phyloP scores from a whole-genome alignment of 768 basidiomycete species.

The Macrolepiota fuliginosa region DNA sequence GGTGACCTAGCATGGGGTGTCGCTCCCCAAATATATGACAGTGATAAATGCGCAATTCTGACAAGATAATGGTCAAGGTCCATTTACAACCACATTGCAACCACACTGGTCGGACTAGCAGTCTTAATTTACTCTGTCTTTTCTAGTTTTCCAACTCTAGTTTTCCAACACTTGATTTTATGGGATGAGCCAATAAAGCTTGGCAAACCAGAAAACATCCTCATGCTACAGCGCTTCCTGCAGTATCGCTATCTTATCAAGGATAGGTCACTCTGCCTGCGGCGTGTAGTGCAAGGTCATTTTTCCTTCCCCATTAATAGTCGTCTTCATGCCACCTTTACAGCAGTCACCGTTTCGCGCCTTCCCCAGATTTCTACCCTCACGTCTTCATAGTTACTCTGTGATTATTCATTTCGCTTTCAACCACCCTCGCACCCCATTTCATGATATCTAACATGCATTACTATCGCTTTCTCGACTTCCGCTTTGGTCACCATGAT shows the following conservation, averaged over 20 bases:
- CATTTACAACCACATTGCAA: constrained; percentile 20
- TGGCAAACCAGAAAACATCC: constrained; percentile 53
- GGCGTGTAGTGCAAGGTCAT: constrained; percentile 71
- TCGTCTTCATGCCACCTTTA: too few relatives aligned
- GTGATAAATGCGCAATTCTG: constrained; percentile 74
- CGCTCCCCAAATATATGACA: constrained; percentile 66
- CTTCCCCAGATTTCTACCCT: background rate
- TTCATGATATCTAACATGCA: background rate
- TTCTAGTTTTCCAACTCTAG: constrained; percentile 69
- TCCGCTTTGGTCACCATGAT: constrained; percentile 1
- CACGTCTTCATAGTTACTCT: background rate
- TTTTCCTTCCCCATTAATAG: constrained; percentile 54
- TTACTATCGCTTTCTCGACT: constrained; percentile 12
- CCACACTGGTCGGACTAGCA: background rate
- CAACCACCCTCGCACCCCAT: constrained; percentile 2
- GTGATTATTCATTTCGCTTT: background rate
- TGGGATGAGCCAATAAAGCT: constrained; percentile 61
- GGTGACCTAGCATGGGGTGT: constrained; percentile 63
- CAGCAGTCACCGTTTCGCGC: background rate
- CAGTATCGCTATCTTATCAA: constrained; percentile 45
- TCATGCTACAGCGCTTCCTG: constrained; percentile 71
- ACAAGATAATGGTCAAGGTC: constrained; percentile 78
- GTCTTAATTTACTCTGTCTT: constrained; percentile 5
- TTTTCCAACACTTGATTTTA: too few relatives aligned
- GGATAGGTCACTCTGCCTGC: constrained; percentile 72